Percentiles rank a stretch among this genome's conserved stretches.
Evolutionary conservation across 164 flowering plant species (phyloP).

Genomic region (Vitis rupestris): DNA sequence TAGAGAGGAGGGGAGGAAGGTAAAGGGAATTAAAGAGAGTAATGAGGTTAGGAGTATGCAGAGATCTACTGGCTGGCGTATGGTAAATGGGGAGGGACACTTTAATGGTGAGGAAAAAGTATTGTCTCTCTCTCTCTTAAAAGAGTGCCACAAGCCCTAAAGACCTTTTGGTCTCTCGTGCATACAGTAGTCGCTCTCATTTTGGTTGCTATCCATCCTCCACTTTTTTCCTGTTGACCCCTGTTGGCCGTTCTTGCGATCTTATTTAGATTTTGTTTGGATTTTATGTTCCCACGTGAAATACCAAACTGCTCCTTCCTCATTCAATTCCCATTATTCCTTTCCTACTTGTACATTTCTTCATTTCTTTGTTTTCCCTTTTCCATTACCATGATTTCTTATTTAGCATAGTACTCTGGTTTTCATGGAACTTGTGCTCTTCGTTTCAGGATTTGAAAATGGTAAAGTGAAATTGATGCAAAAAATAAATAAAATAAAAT

Average conservation of each 20-base stretch:
- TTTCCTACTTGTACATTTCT: neutral
- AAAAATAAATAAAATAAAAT: too few species aligned
- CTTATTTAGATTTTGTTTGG: constrained; percentile 26
- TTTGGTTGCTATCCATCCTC: constrained; percentile 26
- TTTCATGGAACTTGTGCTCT: too few species aligned
- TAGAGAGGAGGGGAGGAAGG: neutral
- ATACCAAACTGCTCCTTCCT: constrained; percentile 3
- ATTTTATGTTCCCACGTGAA: constrained; percentile 18
- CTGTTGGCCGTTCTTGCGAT: constrained; percentile 8
- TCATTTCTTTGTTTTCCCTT: neutral
- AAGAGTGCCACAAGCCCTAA: constrained; percentile 11
- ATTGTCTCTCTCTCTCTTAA: constrained; percentile 12
- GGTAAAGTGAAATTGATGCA: too few species aligned
- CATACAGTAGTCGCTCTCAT: constrained; percentile 23
- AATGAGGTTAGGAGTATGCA: constrained; percentile 15
- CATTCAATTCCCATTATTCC: constrained; percentile 2
- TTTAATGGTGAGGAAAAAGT: constrained; percentile 10
- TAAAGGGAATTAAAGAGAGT: constrained; percentile 16
- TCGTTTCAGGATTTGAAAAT: too few species aligned
- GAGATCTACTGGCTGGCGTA: constrained; percentile 9
- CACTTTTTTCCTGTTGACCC: constrained; percentile 26
- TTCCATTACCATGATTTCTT: too few species aligned
- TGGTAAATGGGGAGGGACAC: neutral
- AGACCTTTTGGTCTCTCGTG: constrained; percentile 15
- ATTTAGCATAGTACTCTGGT: too few species aligned